A percentile compares a stretch with the other conserved stretches of the same genome.
These are phyloP conservation scores for Linnemannia exigua DNA, from an alignment of 192 early-diverging fungal genomes.

Conservation along the genomic window DNA sequence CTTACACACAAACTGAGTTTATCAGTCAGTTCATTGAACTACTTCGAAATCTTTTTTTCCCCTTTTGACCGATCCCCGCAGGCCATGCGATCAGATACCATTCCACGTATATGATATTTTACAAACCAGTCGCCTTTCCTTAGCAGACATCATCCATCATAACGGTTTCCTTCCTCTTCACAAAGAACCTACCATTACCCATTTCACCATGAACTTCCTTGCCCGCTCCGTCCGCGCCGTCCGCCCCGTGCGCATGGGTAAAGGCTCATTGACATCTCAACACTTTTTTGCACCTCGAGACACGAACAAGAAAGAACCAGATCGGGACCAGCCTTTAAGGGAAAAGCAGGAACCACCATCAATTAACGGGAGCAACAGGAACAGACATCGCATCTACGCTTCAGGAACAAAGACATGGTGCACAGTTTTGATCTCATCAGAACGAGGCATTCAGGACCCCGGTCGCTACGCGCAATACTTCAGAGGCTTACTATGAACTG, in stretches of 20 bases:
- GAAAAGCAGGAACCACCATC: background rate
- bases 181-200: background rate
- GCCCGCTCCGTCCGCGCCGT: slow-evolving; percentile 61
- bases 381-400: too few species aligned
- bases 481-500: too few species aligned
- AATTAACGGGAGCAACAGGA: background rate
- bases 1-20: too few species aligned
- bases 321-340: background rate
- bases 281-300: background rate
- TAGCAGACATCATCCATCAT: background rate
- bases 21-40: too few species aligned
- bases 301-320: background rate
- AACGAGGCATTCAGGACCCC: too few species aligned
- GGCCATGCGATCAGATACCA: background rate
- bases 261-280: background rate
- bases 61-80: background rate
- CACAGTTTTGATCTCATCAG: too few species aligned
- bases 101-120: background rate
- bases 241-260: slow-evolving; percentile 66
- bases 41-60: background rate
- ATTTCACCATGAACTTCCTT: slow-evolving; percentile 65
- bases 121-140: too few species aligned
- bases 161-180: background rate
- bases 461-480: too few species aligned
- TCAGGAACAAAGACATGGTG: too few species aligned